Conservation (phyloP, 805 yeast genomes). For the Hyphopichia homilentoma region DNA sequence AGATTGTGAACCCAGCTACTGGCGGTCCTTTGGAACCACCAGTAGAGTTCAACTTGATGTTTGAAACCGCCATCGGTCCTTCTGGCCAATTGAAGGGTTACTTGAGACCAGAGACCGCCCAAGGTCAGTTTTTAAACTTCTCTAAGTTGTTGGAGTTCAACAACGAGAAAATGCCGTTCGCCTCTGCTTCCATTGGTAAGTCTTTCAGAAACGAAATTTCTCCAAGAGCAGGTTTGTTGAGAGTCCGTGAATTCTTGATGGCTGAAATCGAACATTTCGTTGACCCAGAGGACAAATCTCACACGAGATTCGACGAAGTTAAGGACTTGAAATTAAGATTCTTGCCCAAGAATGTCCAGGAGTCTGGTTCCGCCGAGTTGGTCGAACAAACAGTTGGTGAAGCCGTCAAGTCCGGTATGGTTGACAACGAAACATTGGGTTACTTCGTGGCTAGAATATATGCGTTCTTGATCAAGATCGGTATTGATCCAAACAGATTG, state of each 20-base stretch:
- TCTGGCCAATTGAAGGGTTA: slow-evolving; percentile 94
- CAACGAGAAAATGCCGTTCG: slow-evolving; percentile 97
- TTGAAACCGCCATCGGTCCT: slow-evolving; percentile 98
- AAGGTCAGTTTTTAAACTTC: slow-evolving; percentile 97
- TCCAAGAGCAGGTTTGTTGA: slow-evolving; percentile 94
- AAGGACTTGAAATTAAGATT: slow-evolving; percentile 69
- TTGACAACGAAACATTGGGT: slow-evolving; percentile 96
- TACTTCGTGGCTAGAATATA: slow-evolving; percentile 94
- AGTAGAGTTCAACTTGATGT: slow-evolving; percentile 95
- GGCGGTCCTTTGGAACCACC: slow-evolving; percentile 86
- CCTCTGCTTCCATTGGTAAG: slow-evolving; percentile 98
- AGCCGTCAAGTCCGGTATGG: slow-evolving; percentile 83
- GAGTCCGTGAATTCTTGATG: slow-evolving; percentile 98
- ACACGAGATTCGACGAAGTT: slow-evolving; percentile 74
- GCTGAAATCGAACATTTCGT: slow-evolving; percentile 99
- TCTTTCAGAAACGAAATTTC: slow-evolving; percentile 98
- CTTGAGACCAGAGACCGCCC: slow-evolving; percentile 98
- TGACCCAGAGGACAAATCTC: slow-evolving; percentile 85
- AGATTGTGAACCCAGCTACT: slow-evolving; percentile 89
- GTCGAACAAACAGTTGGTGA: slow-evolving; percentile 73
- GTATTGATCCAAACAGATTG: slow-evolving; percentile 78
- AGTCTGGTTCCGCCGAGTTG: slow-evolving; percentile 73
- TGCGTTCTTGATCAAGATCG: slow-evolving; percentile 78
- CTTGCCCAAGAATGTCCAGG: slow-evolving; percentile 84
- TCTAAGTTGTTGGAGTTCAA: slow-evolving; percentile 89